Evolutionary conservation across 148 eudicot genomes (phyloP).

Genomic region (Silene latifolia): DNA sequence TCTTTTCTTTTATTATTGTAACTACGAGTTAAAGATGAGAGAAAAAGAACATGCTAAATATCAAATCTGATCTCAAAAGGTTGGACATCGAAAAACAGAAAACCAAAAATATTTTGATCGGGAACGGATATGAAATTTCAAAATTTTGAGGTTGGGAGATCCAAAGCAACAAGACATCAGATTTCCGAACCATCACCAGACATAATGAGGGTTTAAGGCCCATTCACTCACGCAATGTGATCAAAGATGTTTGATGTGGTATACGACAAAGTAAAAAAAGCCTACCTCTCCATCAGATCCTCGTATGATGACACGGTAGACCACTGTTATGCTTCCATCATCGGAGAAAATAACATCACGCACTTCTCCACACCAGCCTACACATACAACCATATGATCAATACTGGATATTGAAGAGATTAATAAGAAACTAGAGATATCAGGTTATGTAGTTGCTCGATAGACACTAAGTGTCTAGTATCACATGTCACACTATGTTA

Average conservation of each 20-base stretch:
- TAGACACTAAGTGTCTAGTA: no score
- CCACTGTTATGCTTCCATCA: constrained; percentile 85
- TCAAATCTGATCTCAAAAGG: background rate
- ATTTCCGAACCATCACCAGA: background rate
- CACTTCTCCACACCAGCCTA: constrained; percentile 99
- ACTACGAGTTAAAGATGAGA: no score
- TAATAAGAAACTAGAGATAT: background rate
- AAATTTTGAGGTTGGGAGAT: background rate
- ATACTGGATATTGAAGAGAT: background rate
- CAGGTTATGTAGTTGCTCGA: background rate
- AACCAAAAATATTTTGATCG: background rate
- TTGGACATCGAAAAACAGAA: background rate
- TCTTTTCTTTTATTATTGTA: no score
- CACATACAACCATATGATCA: constrained; percentile 22
- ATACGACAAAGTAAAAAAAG: background rate
- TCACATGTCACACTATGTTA: background rate
- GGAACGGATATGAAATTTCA: background rate
- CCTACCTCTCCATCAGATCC: constrained; percentile 98
- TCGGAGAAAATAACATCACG: constrained; percentile 94
- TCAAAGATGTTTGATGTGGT: background rate
- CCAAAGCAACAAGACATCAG: background rate
- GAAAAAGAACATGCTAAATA: no score
- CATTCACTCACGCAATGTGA: constrained; percentile 2
- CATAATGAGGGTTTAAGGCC: background rate
- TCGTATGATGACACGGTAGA: constrained; percentile 89